A percentile compares a stretch with the other conserved stretches of the same genome.
Conservation (phyloP, 2,329 filamentous ascomycete genomes). For the Botrytis deweyae region DNA sequence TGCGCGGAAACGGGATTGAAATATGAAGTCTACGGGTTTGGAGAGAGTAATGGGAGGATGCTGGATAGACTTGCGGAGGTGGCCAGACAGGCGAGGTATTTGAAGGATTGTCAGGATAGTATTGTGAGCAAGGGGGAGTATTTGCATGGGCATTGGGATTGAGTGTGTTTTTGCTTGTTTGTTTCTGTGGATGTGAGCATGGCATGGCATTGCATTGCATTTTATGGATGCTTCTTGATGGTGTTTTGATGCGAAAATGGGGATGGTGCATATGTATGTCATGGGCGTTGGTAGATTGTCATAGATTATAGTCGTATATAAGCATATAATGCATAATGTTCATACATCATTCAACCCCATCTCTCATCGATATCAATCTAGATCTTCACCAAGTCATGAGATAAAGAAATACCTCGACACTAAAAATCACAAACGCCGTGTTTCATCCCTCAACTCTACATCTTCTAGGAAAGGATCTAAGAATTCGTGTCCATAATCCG, state of each 20-base stretch:
- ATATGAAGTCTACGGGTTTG: constrained; percentile 83
- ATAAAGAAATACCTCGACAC: neutral
- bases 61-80: constrained; percentile 76
- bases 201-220: neutral
- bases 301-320: neutral
- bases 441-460: rapidly evolving
- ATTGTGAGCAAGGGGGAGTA: constrained; percentile 39
- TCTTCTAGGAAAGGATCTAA: no score
- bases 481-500: no score
- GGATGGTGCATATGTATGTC: neutral
- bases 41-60: constrained; percentile 81
- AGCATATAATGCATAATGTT: neutral
- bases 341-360: neutral
- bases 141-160: constrained; percentile 25
- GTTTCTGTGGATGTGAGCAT: neutral
- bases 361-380: neutral
- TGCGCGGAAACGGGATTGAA: constrained; percentile 79
- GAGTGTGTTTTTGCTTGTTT: neutral
- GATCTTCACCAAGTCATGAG: no score
- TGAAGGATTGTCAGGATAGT: constrained; percentile 68
- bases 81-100: constrained; percentile 72
- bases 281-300: neutral
- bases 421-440: neutral
- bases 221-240: neutral
- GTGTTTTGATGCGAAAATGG: neutral